Evolutionary conservation across 257 asterid species (phyloP), one percentile per base, ranked within the genome.

Genomic region (Solanum etuberosum): DNA sequence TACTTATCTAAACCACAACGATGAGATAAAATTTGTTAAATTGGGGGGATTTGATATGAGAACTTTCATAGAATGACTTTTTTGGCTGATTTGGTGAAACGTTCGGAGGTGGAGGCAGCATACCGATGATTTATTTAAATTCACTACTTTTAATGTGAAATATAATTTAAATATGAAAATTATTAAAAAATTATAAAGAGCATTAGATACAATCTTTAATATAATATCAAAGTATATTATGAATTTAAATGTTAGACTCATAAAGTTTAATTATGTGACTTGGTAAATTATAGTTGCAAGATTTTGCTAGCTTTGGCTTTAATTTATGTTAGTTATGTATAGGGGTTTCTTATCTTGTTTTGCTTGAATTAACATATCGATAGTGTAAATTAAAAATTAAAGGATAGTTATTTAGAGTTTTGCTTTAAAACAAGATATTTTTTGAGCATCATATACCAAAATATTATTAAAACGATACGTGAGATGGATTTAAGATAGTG

Each of bases 21-120:
- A 20, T 63, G 46, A 59, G 74, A 72, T 71, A 87, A 87, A 81
- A 54, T 88, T 91, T 86, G 92, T n/a, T 91, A 89, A 91, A 88
- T 90, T 83, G 34, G 94, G 94, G 94, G 84, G 89, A 91, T 85
- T 6, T 10, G 73, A 87, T 87, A 59, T 85, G 88, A 59, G 90
- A 68, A 57, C 57, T 87, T 71, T 72, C 63, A 63, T 29, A 12
- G 34, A 37, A 37, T 77, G 12, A 14, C 68, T 61, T 15, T 70
- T 87, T 85, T 48, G 32, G 73, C 83, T 82, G 74, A 88, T 89
- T 86, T 74, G 88, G 91, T 74, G 92, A 91, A 87, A 80, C 84
- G 74, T 90, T 57, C 12, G 9, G 25, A 57, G 4, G 12, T 9
- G 71, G 9, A 65, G 9, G 34, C 16, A 63, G 8, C 32, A 12